Percentiles rank a stretch among this genome's conserved stretches.
Conservation (phyloP, 495 filamentous ascomycete species). For the Neohortaea acidophila region DNA sequence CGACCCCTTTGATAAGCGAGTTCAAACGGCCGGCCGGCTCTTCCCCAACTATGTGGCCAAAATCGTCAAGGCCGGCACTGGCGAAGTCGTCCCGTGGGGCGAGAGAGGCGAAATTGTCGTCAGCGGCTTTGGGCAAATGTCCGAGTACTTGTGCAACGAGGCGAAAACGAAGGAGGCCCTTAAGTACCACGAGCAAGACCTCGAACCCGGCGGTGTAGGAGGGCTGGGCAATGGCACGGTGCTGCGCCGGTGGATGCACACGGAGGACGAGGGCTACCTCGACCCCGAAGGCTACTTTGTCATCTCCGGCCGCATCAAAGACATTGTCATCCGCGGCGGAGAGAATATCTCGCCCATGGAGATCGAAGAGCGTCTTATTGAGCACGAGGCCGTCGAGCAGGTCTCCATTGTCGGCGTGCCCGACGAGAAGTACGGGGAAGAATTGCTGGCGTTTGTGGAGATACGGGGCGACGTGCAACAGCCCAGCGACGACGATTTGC, state of each 20-base stretch:
- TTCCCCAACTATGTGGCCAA: conserved; percentile 17
- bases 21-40: conserved; percentile 15
- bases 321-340: conserved; percentile 20
- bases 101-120: conserved; percentile 19
- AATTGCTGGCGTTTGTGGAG: conserved; percentile 16
- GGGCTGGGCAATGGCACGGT: conserved; percentile 4
- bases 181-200: conserved; percentile 12
- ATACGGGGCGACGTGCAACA: conserved; percentile 2
- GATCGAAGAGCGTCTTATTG: conserved; percentile 19
- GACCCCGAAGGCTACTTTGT: conserved; percentile 19
- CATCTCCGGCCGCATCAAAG: conserved; percentile 21
- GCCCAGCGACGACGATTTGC: conserved; percentile 14
- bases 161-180: conserved; percentile 16
- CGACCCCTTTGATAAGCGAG: conserved; percentile 18
- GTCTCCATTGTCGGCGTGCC: conserved; percentile 17
- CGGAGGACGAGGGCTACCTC: conserved; percentile 20
- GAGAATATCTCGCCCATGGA: conserved; percentile 22
- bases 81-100: conserved; percentile 16
- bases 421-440: conserved; percentile 20
- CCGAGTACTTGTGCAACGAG: conserved; percentile 15
- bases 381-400: conserved; percentile 15
- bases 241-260: conserved; percentile 20
- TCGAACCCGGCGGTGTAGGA: conserved; percentile 8
- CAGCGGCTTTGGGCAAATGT: conserved; percentile 17
- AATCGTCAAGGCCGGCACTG: conserved; percentile 15